Base-by-base conservation (phyloP, 768 basidiomycete genomes). In the Pleurotus sapidus region DNA sequence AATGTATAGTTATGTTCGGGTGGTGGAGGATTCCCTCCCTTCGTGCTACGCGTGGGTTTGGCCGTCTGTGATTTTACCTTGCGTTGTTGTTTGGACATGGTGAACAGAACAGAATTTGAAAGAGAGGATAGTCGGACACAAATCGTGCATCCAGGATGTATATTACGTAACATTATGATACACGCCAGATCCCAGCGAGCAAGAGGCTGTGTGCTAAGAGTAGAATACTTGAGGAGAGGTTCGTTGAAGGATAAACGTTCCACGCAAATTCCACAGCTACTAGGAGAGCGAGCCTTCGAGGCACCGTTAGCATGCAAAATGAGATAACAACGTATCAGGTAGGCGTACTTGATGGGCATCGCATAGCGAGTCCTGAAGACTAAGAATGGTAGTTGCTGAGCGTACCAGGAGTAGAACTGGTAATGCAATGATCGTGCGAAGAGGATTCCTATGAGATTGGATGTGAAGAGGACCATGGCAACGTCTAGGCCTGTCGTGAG, bases 331-430 rank as follows among this genome's bases (percentile, higher is more conserved):
- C 39, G 20, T 12, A 49, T 24, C 18, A 3, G 46, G 49, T 11
- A 24, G 11, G 72, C 82, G 59, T 65, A 91, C 92, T 84, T 89
- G 38, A 89, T 15, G 24, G 73, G 25, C 12, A 81, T 48, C 14
- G 89, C 88, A 68, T 83, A 90, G 53, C 72, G 77, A 4, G 89
- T 88, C 67, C 84, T 84, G 81, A 86, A 95, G 3, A 84, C 75
- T 25, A 98, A 70, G 66, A 95, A 87, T 1, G 96, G 93, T 34
- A 96, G 69, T 64, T 95, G 93, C 57, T 91, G 88, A 8, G 89
- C 92, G 68, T 98, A 98, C 97, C 97, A 99, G 4, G 91, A 87
- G 70, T 97, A 97, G 72, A 99, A 99, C 63, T 99, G 97, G 68
- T 98, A 98, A 68, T 99, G 97, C 45, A 99, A 74, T 8, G 96